Evolutionary conservation across 2,329 filamentous ascomycete species (phyloP), one percentile per base, ranked within the genome.

Genomic region (Penicillium sp.): DNA sequence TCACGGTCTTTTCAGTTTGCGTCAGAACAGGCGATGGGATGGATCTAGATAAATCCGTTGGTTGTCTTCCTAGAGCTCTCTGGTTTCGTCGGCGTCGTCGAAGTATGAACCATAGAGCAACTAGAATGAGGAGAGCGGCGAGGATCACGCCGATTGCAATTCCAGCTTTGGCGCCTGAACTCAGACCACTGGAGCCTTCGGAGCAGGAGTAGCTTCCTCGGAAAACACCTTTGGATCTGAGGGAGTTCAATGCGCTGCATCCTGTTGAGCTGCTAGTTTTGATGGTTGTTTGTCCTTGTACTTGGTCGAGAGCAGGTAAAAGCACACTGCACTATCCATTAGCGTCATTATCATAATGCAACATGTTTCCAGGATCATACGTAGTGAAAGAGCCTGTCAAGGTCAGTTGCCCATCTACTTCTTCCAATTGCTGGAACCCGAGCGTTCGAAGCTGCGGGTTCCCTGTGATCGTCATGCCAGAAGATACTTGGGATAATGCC

Each of bases 121-220:
- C 14, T 1, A 64, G 3, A 5, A 68, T 27, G 8, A 68, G 34
- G 5, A 68, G 16, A 5, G 63, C 44, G 63, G 78, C 43, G 66
- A 78, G 45, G 66, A 74, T 59, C 68, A 82, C 65, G 66, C 76
- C 50, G 65, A 65, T 57, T 7, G 67, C 67, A 13, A 72, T 70
- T 3, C 67, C 69, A 1, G 59, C 66, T 60, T 70, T 70, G 13
- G 64, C 60, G 32, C 64, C 66, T 34, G 62, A 48, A 45, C 57
- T 61, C 3, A 71, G 56, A 22, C 58, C 56, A 8, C 54, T 49
- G 21, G 49, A 42, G 34, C 50, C 41, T 6, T 32, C 21, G 7
- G 57, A 48, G 50, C 67, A 70, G 5, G 55, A 56, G 44, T 65
- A 68, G 1, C 54, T 53, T 5, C 55, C 55, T 22, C 34, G 39